These are phyloP conservation scores for Aspergillus terreus DNA, from an alignment of 2,329 filamentous ascomycete genomes.

Conservation along the genomic window DNA sequence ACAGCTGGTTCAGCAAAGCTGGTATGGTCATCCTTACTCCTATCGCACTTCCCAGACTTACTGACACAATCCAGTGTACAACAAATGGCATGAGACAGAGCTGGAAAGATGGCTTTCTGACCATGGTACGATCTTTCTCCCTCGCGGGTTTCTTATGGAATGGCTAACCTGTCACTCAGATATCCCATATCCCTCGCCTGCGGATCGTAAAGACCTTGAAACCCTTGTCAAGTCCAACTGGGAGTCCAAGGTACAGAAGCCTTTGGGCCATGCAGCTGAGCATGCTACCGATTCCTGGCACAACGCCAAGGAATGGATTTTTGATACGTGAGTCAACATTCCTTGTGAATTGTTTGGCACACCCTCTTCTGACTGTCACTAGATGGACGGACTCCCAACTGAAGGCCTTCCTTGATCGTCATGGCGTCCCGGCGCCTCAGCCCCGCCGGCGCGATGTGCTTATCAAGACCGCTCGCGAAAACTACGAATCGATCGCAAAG, in stretches of 20 bases:
- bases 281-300: slow-evolving; percentile 68
- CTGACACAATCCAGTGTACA: slow-evolving; percentile 66
- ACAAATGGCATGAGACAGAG: slow-evolving; percentile 98
- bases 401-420: slow-evolving; percentile 86
- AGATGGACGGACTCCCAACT: slow-evolving; percentile 92
- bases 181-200: slow-evolving; percentile 81
- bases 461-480: slow-evolving; percentile 71
- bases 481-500: slow-evolving; percentile 75
- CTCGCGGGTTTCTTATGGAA: background rate
- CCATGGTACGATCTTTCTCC: slow-evolving; percentile 48
- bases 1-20: slow-evolving; percentile 81
- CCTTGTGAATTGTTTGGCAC: background rate
- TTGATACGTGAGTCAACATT: slow-evolving; percentile 61
- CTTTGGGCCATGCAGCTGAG: slow-evolving; percentile 76
- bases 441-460: slow-evolving; percentile 81
- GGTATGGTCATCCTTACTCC: slow-evolving; percentile 54
- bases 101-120: slow-evolving; percentile 95
- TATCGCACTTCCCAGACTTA: background rate
- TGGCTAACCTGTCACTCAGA: slow-evolving; percentile 35
- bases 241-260: slow-evolving; percentile 68
- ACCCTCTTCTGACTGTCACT: slow-evolving; percentile 5
- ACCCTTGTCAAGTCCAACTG: slow-evolving; percentile 86
- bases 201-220: slow-evolving; percentile 93
- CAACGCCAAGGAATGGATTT: slow-evolving; percentile 82
- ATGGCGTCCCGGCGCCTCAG: slow-evolving; percentile 82